These are phyloP conservation scores for Nannochloris sp. DNA, from an alignment of 139 green algal species.

Conservation along the genomic window DNA sequence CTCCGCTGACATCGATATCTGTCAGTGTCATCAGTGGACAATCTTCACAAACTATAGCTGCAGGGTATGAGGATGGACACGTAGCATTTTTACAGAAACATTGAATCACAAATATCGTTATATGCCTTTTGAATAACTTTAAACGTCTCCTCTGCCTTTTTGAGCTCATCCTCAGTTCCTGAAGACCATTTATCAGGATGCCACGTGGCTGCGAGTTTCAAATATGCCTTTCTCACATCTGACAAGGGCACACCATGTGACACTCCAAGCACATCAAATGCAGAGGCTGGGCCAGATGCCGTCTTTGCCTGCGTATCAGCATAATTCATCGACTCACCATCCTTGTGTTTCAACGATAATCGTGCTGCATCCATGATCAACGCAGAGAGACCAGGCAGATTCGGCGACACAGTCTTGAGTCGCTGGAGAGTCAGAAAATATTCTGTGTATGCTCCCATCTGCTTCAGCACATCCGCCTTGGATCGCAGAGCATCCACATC, in stretches of 20 bases:
- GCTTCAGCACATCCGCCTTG: slow-evolving; percentile 16
- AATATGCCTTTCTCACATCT: slow-evolving; percentile 42
- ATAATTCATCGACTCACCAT: not conserved
- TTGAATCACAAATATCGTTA: slow-evolving; percentile 2
- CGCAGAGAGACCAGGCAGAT: slow-evolving; percentile 18
- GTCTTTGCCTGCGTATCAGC: not conserved
- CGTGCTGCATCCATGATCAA: slow-evolving; percentile 27
- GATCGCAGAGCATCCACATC: slow-evolving; percentile 11
- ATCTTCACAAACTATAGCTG: no score
- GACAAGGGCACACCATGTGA: not conserved
- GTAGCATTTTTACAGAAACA: no score
- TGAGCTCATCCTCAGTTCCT: slow-evolving; percentile 1
- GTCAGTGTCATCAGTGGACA: no score
- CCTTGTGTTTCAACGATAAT: slow-evolving; percentile 1
- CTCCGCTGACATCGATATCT: no score
- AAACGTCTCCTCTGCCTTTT: slow-evolving; percentile 22
- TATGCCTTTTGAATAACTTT: slow-evolving; percentile 25
- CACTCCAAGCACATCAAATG: slow-evolving; percentile 13
- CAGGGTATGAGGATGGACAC: slow-evolving; percentile 3
- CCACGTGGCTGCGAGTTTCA: slow-evolving; percentile 23
- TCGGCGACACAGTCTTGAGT: slow-evolving; percentile 15
- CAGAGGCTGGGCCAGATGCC: not conserved
- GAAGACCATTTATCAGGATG: slow-evolving; percentile 49
- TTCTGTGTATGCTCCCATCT: slow-evolving; percentile 7
- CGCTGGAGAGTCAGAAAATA: slow-evolving; percentile 32